These are phyloP conservation scores for Gynostemma pentaphyllum DNA, from an alignment of 306 rosid genomes.

Conservation along the genomic window DNA sequence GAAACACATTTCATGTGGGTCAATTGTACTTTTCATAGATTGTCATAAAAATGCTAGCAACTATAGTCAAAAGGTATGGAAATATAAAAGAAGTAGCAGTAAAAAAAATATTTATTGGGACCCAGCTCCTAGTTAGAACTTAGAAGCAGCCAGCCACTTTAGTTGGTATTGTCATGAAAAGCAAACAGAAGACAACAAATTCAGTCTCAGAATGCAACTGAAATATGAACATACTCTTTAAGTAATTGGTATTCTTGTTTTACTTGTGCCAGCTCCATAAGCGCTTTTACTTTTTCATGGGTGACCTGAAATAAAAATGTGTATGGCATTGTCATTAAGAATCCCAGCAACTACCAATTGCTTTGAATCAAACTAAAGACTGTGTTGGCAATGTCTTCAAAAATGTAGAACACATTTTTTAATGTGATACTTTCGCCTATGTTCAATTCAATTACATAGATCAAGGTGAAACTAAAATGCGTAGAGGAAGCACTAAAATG, in stretches of 20 bases:
- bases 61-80: not conserved
- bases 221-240: constrained; percentile 47
- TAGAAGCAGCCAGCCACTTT: not conserved
- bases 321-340: constrained; percentile 13
- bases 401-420: not conserved
- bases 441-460: not conserved
- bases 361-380: not conserved
- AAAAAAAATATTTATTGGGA: not conserved
- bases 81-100: not conserved
- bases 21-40: not conserved
- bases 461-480: not conserved
- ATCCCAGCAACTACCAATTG: not conserved
- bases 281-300: constrained; percentile 88
- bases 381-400: not conserved
- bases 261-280: constrained; percentile 75
- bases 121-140: not conserved
- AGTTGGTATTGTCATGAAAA: constrained; percentile 8
- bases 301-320: constrained; percentile 57
- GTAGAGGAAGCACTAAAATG: too few species aligned
- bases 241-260: constrained; percentile 73
- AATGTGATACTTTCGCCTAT: not conserved
- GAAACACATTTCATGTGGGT: not conserved
- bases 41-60: not conserved
- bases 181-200: constrained; percentile 14
- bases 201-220: constrained; percentile 8